phyloP scores from a whole-genome alignment of 345 rosid genomes.

The Gossypioides kirkii region DNA sequence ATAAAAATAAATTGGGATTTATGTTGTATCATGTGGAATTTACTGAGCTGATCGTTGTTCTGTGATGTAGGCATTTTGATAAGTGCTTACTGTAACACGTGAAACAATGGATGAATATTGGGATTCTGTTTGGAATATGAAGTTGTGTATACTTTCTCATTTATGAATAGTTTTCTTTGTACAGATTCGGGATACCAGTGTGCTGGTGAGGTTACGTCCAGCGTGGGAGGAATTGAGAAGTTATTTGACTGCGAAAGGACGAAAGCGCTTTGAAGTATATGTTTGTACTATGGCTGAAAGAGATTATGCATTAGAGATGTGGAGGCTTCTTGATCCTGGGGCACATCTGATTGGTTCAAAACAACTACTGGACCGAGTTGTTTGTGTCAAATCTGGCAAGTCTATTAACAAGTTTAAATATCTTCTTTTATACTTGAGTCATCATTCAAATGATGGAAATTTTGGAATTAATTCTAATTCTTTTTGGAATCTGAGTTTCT shows the following conservation, averaged over 20 bases:
- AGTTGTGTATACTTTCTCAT: neutral
- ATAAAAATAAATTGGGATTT: neutral
- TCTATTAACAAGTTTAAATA: neutral
- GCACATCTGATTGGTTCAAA: slow-evolving; percentile 65
- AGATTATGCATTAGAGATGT: slow-evolving; percentile 98
- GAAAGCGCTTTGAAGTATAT: slow-evolving; percentile 96
- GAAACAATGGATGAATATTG: neutral
- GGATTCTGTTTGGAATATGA: neutral
- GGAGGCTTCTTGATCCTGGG: slow-evolving; percentile 99
- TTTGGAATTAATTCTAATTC: slow-evolving; percentile 10
- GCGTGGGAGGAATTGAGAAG: slow-evolving; percentile 97
- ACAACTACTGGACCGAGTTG: slow-evolving; percentile 75
- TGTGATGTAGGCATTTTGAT: neutral
- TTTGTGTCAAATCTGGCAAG: slow-evolving; percentile 94
- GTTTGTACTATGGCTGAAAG: slow-evolving; percentile 99
- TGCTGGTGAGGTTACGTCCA: slow-evolving; percentile 95
- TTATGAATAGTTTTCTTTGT: slow-evolving; percentile 23
- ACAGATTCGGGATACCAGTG: slow-evolving; percentile 96
- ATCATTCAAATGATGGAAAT: neutral
- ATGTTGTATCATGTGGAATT: neutral
- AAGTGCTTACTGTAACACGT: neutral
- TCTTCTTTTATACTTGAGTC: slow-evolving; percentile 4
- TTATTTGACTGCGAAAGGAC: slow-evolving; percentile 87
- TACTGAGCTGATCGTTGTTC: neutral
- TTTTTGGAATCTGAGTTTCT: slow-evolving; percentile 5